A percentile compares a stretch with the other conserved stretches of the same genome.
Conservation (phyloP, 441 rosid species). For the Lagerstroemia fauriei region DNA sequence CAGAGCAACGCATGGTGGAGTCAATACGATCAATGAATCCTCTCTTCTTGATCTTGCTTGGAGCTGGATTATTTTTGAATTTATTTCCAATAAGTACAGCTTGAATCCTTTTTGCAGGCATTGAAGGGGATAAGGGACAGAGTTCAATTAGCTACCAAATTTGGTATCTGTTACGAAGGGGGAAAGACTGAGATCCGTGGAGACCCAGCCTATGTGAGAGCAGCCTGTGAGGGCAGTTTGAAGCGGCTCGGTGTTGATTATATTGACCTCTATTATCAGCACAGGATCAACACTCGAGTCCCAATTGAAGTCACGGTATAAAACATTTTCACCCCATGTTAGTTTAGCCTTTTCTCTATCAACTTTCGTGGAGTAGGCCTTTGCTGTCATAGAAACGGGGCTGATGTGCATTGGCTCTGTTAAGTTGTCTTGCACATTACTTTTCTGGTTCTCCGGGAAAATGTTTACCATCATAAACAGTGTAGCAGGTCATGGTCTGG, state of each 20-base stretch:
- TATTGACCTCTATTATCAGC: slow-evolving; percentile 26
- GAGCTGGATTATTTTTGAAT: no score
- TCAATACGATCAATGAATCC: no score
- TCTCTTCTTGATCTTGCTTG: no score
- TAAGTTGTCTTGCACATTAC: neutral
- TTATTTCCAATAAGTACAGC: no score
- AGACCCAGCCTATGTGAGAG: slow-evolving; percentile 15
- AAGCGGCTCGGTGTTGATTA: slow-evolving; percentile 13
- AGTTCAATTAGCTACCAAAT: slow-evolving; percentile 21
- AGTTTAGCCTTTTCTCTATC: no score
- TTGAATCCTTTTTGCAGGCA: slow-evolving; percentile 11
- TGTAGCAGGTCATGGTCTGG: neutral
- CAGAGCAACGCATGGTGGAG: no score
- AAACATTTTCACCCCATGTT: neutral
- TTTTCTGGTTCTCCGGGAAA: neutral
- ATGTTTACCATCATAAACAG: neutral
- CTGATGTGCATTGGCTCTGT: no score
- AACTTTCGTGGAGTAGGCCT: neutral
- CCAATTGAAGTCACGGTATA: slow-evolving; percentile 25
- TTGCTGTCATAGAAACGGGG: neutral
- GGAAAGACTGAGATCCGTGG: slow-evolving; percentile 1
- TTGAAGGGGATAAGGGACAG: slow-evolving; percentile 4
- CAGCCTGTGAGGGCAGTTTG: slow-evolving; percentile 20
- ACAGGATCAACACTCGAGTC: slow-evolving; percentile 14
- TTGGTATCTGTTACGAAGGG: neutral